phyloP scores from a whole-genome alignment of 495 filamentous ascomycete genomes.

The Talaromyces thailandensis region DNA sequence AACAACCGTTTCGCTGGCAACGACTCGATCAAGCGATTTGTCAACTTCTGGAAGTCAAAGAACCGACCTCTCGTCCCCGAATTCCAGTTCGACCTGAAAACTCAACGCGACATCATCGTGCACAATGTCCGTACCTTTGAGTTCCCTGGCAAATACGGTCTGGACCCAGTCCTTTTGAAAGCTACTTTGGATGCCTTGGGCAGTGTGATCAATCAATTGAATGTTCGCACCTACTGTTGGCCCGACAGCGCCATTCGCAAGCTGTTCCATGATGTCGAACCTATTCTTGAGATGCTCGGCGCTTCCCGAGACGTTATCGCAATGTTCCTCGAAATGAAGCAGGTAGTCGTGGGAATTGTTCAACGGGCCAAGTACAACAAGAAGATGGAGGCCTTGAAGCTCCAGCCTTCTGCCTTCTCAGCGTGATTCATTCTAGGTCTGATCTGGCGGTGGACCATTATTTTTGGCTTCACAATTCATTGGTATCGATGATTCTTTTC shows the following conservation, averaged over 20 bases:
- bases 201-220: conserved; percentile 38
- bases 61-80: conserved; percentile 44
- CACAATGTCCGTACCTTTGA: conserved; percentile 39
- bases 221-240: conserved; percentile 45
- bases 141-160: conserved; percentile 35
- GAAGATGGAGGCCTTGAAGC: neutral
- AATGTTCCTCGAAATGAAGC: conserved; percentile 1
- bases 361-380: neutral
- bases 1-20: conserved; percentile 33
- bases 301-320: conserved; percentile 7
- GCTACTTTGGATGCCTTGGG: conserved; percentile 46
- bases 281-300: conserved; percentile 45
- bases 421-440: neutral
- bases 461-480: neutral
- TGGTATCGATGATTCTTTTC: neutral
- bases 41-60: conserved; percentile 37
- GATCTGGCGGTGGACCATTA: neutral
- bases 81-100: conserved; percentile 49
- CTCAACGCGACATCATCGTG: conserved; percentile 43
- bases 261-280: conserved; percentile 41
- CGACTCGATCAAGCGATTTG: conserved; percentile 38
- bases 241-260: conserved; percentile 46
- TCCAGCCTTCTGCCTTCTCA: neutral
- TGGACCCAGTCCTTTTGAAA: conserved; percentile 31
- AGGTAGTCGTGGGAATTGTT: neutral